Conservation (phyloP, 2,329 filamentous ascomycete species). For the Colletotrichum lini region DNA sequence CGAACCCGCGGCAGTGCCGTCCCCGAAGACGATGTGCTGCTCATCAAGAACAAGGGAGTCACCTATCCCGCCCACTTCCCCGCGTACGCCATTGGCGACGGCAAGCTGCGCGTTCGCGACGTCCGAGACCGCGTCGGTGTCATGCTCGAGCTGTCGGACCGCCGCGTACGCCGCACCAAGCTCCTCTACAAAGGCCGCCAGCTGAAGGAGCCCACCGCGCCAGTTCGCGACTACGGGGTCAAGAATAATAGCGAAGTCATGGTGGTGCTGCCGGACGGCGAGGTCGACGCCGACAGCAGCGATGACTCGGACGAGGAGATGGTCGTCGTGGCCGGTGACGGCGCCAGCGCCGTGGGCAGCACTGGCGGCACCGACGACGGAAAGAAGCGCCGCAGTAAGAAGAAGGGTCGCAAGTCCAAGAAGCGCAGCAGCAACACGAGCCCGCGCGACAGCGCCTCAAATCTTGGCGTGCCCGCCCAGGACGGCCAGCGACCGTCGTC, state of each 20-base stretch:
- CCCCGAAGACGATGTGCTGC: slow-evolving; percentile 77
- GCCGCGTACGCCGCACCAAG: slow-evolving; percentile 68
- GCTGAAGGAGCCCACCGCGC: slow-evolving; percentile 74
- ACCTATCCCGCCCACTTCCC: slow-evolving; percentile 81
- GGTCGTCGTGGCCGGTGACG: slow-evolving; percentile 62
- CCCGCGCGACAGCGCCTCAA: slow-evolving; percentile 60
- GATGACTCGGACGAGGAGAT: slow-evolving; percentile 59
- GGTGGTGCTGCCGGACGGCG: slow-evolving; percentile 59
- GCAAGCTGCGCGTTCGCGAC: slow-evolving; percentile 76
- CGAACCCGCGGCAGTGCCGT: slow-evolving; percentile 53
- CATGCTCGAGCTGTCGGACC: slow-evolving; percentile 74
- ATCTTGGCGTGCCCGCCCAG: slow-evolving; percentile 51
- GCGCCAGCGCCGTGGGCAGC: slow-evolving; percentile 49
- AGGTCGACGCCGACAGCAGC: slow-evolving; percentile 54
- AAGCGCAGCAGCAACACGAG: slow-evolving; percentile 54
- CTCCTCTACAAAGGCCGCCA: slow-evolving; percentile 82
- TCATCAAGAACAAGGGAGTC: slow-evolving; percentile 77
- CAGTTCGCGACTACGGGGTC: slow-evolving; percentile 73
- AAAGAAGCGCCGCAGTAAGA: slow-evolving; percentile 56
- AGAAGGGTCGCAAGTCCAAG: slow-evolving; percentile 52
- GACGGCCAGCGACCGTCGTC: slow-evolving; percentile 57
- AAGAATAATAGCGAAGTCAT: slow-evolving; percentile 74
- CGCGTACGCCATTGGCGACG: slow-evolving; percentile 81
- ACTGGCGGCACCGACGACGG: slow-evolving; percentile 46
- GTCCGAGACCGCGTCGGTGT: slow-evolving; percentile 77